Percentiles rank a stretch among this genome's conserved stretches.
phyloP scores from a whole-genome alignment of 768 basidiomycete genomes.

The Pleurotus sapidus region DNA sequence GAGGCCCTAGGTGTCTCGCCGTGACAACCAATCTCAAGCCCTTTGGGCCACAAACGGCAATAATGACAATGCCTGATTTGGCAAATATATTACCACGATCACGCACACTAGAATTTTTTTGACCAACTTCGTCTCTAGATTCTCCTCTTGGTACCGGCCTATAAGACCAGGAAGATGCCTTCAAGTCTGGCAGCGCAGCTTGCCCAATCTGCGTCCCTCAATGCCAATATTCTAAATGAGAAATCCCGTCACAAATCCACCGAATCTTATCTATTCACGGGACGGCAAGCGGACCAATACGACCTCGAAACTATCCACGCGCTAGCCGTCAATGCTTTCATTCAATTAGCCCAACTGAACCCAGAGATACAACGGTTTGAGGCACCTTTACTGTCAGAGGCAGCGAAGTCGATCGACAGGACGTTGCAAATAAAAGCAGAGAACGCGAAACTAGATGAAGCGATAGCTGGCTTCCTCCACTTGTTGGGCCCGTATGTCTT shows the following conservation, averaged over 20 bases:
- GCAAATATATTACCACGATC: too few species aligned
- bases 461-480: slow-evolving; percentile 60
- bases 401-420: slow-evolving; percentile 71
- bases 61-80: too few species aligned
- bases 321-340: slow-evolving; percentile 74
- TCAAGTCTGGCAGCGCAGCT: slow-evolving; percentile 84
- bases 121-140: too few species aligned
- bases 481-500: slow-evolving; percentile 79
- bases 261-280: slow-evolving; percentile 87
- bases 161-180: slow-evolving; percentile 31
- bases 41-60: too few species aligned
- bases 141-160: too few species aligned
- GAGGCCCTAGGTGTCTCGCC: too few species aligned
- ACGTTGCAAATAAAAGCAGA: slow-evolving; percentile 68
- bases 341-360: slow-evolving; percentile 65
- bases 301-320: slow-evolving; percentile 87
- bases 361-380: slow-evolving; percentile 60
- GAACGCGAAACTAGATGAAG: slow-evolving; percentile 58
- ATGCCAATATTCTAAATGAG: slow-evolving; percentile 68
- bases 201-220: slow-evolving; percentile 74
- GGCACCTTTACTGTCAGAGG: slow-evolving; percentile 74
- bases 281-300: slow-evolving; percentile 77
- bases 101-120: too few species aligned
- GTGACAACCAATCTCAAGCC: too few species aligned
- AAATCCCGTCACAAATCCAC: slow-evolving; percentile 57